These are phyloP conservation scores for Coffea canephora DNA, from an alignment of 257 asterid genomes.

Conservation along the genomic window DNA sequence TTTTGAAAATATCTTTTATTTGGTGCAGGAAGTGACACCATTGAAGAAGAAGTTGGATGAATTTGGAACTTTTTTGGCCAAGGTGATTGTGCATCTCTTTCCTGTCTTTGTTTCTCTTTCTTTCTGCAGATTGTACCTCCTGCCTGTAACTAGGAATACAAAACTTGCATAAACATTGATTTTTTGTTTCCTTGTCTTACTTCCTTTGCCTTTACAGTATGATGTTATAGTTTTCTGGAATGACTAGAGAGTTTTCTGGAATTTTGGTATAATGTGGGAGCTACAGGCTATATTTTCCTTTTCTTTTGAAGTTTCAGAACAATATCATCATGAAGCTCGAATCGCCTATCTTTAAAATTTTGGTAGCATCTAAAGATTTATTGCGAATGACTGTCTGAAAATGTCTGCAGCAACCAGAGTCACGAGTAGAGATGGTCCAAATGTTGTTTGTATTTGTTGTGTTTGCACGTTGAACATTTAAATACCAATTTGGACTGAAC, in stretches of 20 bases:
- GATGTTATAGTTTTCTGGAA: not conserved
- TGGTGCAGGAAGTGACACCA: conserved; percentile 88
- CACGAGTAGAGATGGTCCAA: not conserved
- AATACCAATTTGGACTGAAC: not conserved
- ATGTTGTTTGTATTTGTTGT: not conserved
- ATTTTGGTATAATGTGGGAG: not conserved
- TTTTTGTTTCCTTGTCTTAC: not conserved
- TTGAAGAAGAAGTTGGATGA: conserved; percentile 97
- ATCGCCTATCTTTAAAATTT: not conserved
- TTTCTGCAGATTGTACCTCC: not conserved
- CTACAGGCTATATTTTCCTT: no score
- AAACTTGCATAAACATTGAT: not conserved
- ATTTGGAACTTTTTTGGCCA: conserved; percentile 92
- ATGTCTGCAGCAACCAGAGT: not conserved
- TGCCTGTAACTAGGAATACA: not conserved
- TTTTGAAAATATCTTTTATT: not conserved
- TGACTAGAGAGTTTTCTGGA: not conserved
- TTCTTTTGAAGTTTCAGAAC: not conserved
- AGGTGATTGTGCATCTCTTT: conserved; percentile 48
- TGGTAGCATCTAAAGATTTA: not conserved
- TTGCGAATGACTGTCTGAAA: not conserved
- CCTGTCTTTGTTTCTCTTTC: conserved; percentile 11
- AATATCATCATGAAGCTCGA: not conserved
- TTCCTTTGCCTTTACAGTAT: not conserved
- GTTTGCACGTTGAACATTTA: not conserved